Conservation (phyloP, 169 alveolate genomes). For the Cardiosporidium cionae region DNA sequence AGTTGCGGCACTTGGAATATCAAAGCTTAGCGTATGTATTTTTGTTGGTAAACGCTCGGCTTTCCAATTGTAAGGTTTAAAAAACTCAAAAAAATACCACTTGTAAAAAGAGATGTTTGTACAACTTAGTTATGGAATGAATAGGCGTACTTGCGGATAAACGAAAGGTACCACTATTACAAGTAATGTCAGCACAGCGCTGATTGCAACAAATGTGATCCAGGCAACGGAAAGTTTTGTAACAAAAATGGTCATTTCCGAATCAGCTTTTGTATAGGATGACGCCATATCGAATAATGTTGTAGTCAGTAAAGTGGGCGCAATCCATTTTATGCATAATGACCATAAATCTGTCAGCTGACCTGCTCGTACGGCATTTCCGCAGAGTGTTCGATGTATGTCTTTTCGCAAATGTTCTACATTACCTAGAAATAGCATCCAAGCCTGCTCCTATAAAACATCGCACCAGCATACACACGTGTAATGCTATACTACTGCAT, state of each 20-base stretch:
- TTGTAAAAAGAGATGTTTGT: too few relatives aligned
- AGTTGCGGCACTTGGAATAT: too few relatives aligned
- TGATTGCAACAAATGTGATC: neutral
- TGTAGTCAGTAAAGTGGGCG: neutral
- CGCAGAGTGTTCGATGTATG: neutral
- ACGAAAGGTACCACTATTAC: too few relatives aligned
- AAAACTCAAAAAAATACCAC: too few relatives aligned
- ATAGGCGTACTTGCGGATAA: too few relatives aligned
- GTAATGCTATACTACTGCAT: too few relatives aligned
- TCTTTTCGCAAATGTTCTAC: neutral
- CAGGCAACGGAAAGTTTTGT: neutral
- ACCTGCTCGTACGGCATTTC: neutral
- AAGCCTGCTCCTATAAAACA: neutral
- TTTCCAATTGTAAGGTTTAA: too few relatives aligned
- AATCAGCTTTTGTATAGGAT: neutral
- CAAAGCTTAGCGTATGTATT: too few relatives aligned
- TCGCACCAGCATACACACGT: too few relatives aligned
- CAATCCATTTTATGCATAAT: neutral
- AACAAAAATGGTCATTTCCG: neutral
- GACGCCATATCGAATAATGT: neutral
- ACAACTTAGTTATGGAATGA: too few relatives aligned
- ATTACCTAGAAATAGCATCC: neutral
- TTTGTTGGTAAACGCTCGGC: too few relatives aligned
- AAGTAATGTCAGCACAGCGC: neutral
- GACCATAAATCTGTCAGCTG: neutral